These are phyloP conservation scores for Craspedostauros australis DNA, from an alignment of 108 stramenopile species.

Conservation along the genomic window DNA sequence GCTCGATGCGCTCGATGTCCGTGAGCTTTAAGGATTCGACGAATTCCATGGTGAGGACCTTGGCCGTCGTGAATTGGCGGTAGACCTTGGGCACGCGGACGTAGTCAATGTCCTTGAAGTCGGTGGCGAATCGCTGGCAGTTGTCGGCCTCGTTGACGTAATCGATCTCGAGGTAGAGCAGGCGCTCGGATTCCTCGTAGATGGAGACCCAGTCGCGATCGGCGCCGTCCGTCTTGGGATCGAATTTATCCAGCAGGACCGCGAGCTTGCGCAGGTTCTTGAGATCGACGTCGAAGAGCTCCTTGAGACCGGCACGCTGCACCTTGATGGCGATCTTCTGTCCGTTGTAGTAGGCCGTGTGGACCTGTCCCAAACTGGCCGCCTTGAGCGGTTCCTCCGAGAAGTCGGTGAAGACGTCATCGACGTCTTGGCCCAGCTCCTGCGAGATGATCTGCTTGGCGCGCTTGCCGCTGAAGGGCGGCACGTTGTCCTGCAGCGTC, in stretches of 20 bases:
- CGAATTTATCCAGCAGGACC: slow-evolving; percentile 87
- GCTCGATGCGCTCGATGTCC: slow-evolving; percentile 72
- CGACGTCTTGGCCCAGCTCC: slow-evolving; percentile 73
- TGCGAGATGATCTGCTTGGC: slow-evolving; percentile 83
- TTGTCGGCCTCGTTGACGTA: slow-evolving; percentile 91
- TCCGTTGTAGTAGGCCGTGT: slow-evolving; percentile 80
- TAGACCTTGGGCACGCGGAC: slow-evolving; percentile 84
- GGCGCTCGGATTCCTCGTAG: slow-evolving; percentile 83
- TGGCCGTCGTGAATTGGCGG: slow-evolving; percentile 73
- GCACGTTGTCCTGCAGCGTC: slow-evolving; percentile 92
- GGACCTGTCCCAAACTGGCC: slow-evolving; percentile 92
- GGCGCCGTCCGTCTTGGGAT: slow-evolving; percentile 93
- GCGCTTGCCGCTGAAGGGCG: slow-evolving; percentile 77
- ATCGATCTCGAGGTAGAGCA: slow-evolving; percentile 93
- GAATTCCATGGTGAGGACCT: slow-evolving; percentile 93
- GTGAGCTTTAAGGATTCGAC: slow-evolving; percentile 88
- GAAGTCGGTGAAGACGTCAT: slow-evolving; percentile 82
- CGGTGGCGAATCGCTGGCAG: slow-evolving; percentile 72
- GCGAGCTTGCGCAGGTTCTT: slow-evolving; percentile 88
- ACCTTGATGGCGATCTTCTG: slow-evolving; percentile 90
- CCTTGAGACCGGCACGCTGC: slow-evolving; percentile 90
- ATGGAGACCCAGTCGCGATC: slow-evolving; percentile 91
- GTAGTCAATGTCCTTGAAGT: slow-evolving; percentile 75
- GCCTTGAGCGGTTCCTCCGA: slow-evolving; percentile 81
- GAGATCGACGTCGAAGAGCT: slow-evolving; percentile 92